These are phyloP conservation scores for Pseudogymnoascus sp. DNA, from an alignment of 2,329 filamentous ascomycete genomes.

Conservation along the genomic window DNA sequence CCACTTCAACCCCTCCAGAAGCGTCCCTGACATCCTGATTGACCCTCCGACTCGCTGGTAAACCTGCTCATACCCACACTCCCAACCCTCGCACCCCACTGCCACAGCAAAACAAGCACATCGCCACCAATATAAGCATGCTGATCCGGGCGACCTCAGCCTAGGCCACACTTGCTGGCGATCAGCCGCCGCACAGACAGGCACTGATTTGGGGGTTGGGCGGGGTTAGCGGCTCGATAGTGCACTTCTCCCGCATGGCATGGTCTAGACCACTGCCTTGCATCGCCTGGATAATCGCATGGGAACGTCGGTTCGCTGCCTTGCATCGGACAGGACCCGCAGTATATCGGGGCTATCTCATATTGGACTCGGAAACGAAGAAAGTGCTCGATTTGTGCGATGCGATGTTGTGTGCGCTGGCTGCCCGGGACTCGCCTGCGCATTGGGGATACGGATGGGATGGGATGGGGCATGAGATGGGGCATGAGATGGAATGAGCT, in stretches of 20 bases:
- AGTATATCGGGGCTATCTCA: not conserved
- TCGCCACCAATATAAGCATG: not conserved
- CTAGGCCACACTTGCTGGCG: not conserved
- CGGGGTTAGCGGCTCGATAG: not conserved
- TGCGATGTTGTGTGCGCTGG: constrained; percentile 1
- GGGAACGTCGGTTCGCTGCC: not conserved
- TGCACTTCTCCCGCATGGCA: not conserved
- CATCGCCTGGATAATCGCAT: not conserved
- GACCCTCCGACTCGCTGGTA: not conserved
- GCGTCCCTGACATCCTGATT: not conserved
- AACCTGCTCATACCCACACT: not conserved
- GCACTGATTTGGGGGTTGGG: not conserved
- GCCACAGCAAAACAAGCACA: not conserved
- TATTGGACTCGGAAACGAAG: not conserved
- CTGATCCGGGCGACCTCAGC: not conserved
- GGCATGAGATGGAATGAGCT: not conserved
- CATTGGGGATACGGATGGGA: not conserved
- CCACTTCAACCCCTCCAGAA: not conserved
- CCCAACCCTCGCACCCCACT: not conserved
- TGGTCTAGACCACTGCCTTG: not conserved
- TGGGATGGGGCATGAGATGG: not conserved
- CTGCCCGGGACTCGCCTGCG: not conserved
- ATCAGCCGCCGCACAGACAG: not conserved
- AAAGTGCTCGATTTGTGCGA: not conserved
- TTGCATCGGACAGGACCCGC: not conserved